Evolutionary conservation across 305 asterid species (phyloP).

Genomic region (Fraxinus velutina): DNA sequence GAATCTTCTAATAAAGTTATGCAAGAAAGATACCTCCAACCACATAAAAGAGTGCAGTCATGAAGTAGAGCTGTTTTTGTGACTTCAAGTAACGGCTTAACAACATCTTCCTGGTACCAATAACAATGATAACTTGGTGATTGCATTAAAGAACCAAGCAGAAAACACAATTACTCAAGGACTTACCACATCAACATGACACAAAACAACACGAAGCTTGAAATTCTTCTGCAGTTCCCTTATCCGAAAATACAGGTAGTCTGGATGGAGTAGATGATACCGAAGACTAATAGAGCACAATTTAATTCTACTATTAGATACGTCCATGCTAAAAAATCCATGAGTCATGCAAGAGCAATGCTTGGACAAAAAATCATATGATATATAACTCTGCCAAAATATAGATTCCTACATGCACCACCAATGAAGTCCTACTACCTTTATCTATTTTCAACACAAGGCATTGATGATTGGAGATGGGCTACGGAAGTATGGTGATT

Average conservation of each 20-base stretch:
- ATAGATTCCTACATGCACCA: not conserved
- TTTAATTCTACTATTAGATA: not conserved
- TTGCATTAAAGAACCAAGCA: slow-evolving; percentile 19
- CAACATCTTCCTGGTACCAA: slow-evolving; percentile 80
- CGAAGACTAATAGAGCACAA: slow-evolving; percentile 57
- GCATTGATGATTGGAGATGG: slow-evolving; percentile 2
- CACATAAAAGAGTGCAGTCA: slow-evolving; percentile 92
- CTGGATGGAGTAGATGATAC: slow-evolving; percentile 96
- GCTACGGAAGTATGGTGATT: not conserved
- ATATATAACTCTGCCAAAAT: not conserved
- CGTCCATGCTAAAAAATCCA: not conserved
- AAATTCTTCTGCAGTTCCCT: slow-evolving; percentile 86
- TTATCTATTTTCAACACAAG: not conserved
- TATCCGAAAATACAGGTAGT: slow-evolving; percentile 86
- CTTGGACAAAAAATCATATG: slow-evolving; percentile 8
- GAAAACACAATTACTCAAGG: slow-evolving; percentile 11
- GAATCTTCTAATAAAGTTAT: slow-evolving; percentile 8
- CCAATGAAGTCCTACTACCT: slow-evolving; percentile 7
- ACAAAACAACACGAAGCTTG: slow-evolving; percentile 81
- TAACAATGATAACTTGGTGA: slow-evolving; percentile 2
- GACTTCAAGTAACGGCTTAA: slow-evolving; percentile 87
- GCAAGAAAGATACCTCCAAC: slow-evolving; percentile 66
- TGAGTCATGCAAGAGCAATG: not conserved
- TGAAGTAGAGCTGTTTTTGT: slow-evolving; percentile 90
- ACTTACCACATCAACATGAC: slow-evolving; percentile 95